Conservation (phyloP, 2,329 filamentous ascomycete species). For the Cadophora sp. region DNA sequence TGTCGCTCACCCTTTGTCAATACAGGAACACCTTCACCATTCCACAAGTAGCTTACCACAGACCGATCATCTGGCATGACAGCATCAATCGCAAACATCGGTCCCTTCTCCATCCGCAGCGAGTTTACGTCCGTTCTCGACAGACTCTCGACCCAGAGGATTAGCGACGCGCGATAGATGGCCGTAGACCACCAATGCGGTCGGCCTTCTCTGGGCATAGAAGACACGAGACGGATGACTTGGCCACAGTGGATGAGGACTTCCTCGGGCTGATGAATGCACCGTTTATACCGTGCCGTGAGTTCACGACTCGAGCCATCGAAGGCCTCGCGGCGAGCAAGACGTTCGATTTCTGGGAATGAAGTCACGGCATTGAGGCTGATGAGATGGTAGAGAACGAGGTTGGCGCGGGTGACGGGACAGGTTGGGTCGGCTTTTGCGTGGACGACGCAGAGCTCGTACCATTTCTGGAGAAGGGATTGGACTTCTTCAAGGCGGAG, state of each 20-base stretch:
- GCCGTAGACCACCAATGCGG: constrained; percentile 76
- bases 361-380: constrained; percentile 72
- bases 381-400: constrained; percentile 75
- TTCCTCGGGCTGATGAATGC: constrained; percentile 68
- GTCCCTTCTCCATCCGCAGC: constrained; percentile 42
- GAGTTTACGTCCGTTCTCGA: constrained; percentile 52
- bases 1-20: constrained; percentile 58
- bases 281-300: constrained; percentile 63
- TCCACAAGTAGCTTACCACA: constrained; percentile 57
- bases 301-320: constrained; percentile 59
- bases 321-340: constrained; percentile 66
- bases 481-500: constrained; percentile 69
- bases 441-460: constrained; percentile 65
- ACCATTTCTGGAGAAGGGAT: constrained; percentile 69
- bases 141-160: constrained; percentile 68
- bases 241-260: constrained; percentile 73
- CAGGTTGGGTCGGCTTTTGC: constrained; percentile 62
- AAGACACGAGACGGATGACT: constrained; percentile 64
- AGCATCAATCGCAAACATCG: constrained; percentile 57
- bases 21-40: constrained; percentile 58
- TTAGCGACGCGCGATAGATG: constrained; percentile 69
- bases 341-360: constrained; percentile 70
- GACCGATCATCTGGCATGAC: constrained; percentile 57
- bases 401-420: constrained; percentile 66
- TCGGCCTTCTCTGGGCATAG: constrained; percentile 64